Base-by-base conservation (phyloP, 2,329 filamentous ascomycete species). In the Penicillium sumatraense region DNA sequence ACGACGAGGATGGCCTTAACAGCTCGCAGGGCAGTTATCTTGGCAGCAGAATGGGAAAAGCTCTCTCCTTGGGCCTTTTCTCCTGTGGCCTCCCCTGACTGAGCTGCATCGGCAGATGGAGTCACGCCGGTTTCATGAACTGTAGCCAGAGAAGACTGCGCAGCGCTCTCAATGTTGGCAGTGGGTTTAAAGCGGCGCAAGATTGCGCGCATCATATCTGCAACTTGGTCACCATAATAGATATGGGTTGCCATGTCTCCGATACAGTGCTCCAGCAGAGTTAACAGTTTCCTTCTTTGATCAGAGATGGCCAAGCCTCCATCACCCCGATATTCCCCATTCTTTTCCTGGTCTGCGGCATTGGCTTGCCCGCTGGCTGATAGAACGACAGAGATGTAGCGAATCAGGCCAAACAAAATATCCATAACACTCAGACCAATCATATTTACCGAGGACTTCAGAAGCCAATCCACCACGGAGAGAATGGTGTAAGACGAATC, bases 361-460 rank as follows among this genome's bases (percentile, higher is more conserved):
- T 73, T 74, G 13, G 70, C 67, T 31, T 74, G 70, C n/a, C 73
- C 69, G 0, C 78, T 77, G 24, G 91, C 81, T 66, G 91, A 89
- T 13, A 96, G 81, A 8, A 96, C 79, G 65, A 87, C 83, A 63
- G 91, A 85, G 70, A 93, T 89, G 69, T 96, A 91, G 61, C 91
- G 88, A 60, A 97, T 85, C 13, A 99, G 81, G 1, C 91, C 89
- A 13, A 96, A 81, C 24, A 98, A 80, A 16, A 98, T 88, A 71
- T 99, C 95, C 87, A 98, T 98, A 49, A 98, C 89, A 70, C 93
- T 97, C 42, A 99, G 80, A 1, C 95, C 95, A 58, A 99, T 97
- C 69, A 98, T 82, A 73, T 97, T 98, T 68, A 96, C 87, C 38
- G 93, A 87, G 0, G 93, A 97, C 49, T 89, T 88, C 44, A 99